phyloP scores from a whole-genome alignment of 1,284 basidiomycete species.

The Ganoderma resinaceum region DNA sequence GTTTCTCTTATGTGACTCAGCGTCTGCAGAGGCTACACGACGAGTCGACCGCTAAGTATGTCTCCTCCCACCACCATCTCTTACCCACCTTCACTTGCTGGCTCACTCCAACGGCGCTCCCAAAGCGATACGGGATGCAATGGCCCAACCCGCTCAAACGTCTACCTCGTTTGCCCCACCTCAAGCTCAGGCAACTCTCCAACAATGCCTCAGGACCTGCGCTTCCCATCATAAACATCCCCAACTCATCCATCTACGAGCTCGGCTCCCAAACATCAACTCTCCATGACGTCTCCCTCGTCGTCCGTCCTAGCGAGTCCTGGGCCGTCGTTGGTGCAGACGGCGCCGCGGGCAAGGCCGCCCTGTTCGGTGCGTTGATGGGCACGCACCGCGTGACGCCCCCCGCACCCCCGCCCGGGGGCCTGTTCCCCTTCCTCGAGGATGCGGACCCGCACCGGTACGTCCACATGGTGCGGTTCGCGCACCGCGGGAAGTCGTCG shows the following conservation, averaged over 20 bases:
- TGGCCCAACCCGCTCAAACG: conserved; percentile 13
- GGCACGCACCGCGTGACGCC: conserved; percentile 75
- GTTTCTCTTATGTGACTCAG: neutral
- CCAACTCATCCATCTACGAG: conserved; percentile 37
- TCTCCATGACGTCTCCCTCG: conserved; percentile 37
- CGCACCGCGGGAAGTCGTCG: conserved; percentile 61
- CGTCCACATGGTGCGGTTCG: conserved; percentile 78
- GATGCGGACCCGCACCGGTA: conserved; percentile 53
- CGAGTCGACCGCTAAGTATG: neutral
- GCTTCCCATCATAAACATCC: conserved; percentile 36
- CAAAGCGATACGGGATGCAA: conserved; percentile 12
- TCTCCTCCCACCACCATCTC: conserved; percentile 5
- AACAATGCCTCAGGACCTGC: conserved; percentile 9
- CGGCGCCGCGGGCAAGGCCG: conserved; percentile 34
- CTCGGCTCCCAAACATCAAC: conserved; percentile 35
- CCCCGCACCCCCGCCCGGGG: conserved; percentile 60
- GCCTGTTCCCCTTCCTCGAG: conserved; percentile 77
- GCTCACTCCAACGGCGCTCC: neutral
- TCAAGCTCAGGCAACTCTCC: conserved; percentile 15
- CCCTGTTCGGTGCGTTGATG: conserved; percentile 54
- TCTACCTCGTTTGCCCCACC: conserved; percentile 4
- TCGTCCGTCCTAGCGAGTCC: conserved; percentile 35
- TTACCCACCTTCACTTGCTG: neutral
- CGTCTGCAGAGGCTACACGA: neutral
- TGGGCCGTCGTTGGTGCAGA: conserved; percentile 38